phyloP scores from a whole-genome alignment of 805 yeast genomes.

The Lachancea waltii region DNA sequence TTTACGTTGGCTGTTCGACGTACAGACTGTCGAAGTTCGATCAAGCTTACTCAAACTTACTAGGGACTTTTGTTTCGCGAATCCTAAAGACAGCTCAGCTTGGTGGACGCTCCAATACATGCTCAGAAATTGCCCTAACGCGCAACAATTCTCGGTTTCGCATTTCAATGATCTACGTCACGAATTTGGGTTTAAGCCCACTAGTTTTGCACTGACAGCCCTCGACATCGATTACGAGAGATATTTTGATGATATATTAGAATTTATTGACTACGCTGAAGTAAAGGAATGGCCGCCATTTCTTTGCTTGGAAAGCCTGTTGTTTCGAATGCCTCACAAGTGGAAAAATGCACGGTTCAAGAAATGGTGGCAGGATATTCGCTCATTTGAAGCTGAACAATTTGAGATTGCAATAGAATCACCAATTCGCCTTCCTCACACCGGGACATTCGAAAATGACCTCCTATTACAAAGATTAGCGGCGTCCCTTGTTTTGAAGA shows the following conservation, averaged over 20 bases:
- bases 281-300: slow-evolving; percentile 26
- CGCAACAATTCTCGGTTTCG: neutral
- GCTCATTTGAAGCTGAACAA: slow-evolving; percentile 1
- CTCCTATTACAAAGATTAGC: slow-evolving; percentile 2
- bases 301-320: slow-evolving; percentile 15
- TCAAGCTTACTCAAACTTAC: slow-evolving; percentile 12
- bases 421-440: no score
- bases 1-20: slow-evolving; percentile 30
- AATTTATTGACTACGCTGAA: slow-evolving; percentile 9
- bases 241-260: neutral
- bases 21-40: slow-evolving; percentile 12
- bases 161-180: neutral
- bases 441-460: neutral
- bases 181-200: neutral
- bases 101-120: slow-evolving; percentile 29
- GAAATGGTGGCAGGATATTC: slow-evolving; percentile 18
- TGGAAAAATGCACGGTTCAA: neutral
- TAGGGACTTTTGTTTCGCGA: slow-evolving; percentile 22
- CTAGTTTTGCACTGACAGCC: no score
- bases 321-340: neutral
- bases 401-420: neutral
- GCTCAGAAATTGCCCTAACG: neutral
- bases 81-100: slow-evolving; percentile 31
- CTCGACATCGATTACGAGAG: neutral
- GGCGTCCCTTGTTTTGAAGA: no score